Base-by-base conservation (phyloP, 2,329 filamentous ascomycete species). In the Trichoderma sp. region DNA sequence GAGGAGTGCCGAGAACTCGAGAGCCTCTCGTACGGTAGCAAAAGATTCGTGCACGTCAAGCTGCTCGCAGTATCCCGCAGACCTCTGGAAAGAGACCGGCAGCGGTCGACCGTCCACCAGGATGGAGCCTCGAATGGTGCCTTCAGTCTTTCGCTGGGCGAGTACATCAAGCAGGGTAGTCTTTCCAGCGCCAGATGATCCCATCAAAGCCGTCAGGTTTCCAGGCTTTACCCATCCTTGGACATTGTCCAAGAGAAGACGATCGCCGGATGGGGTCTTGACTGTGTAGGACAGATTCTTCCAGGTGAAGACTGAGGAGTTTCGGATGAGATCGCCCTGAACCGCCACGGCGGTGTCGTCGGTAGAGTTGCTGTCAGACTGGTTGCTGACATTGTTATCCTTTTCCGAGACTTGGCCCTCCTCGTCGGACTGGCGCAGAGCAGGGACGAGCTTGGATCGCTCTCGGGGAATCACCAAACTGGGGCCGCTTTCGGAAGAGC, bases 191-290 rank as follows among this genome's bases (percentile, higher is more conserved):
- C 91, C 91, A 12, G 88, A 90, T 2, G 90, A 86, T 71, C 91
- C 89, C 90, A 93, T 91, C n/a, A 94, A 80, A 5, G 90, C 91
- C 3, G 88, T 91, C 21, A 93, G 77, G 68, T 88, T 92, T 52
- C 91, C 91, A 1, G 91, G 90, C 75, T 92, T 91, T 63, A 93
- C 90, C 87, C 90, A 96, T 3, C 92, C 92, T 69, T 93, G 87
- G 1, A 96, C 90, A 64, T 94, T 84, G 68, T 95, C 88, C 7
- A 96, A 80, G 65, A 96, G 86, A 14, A 85, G 80, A 9, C 89
- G 86, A 83, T 92, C 79, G 3, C 85, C 85, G 0, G 77, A 74
- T 0, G 83, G 80, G 0, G 84, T 87, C 68, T 86, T 83, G 66
- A 93, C 89, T 0, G 85, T 90, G 71, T 92, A 92, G 1, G 79